Evolutionary conservation across 116 monocot species (phyloP).

Genomic region (Papilionanthe hybrid): DNA sequence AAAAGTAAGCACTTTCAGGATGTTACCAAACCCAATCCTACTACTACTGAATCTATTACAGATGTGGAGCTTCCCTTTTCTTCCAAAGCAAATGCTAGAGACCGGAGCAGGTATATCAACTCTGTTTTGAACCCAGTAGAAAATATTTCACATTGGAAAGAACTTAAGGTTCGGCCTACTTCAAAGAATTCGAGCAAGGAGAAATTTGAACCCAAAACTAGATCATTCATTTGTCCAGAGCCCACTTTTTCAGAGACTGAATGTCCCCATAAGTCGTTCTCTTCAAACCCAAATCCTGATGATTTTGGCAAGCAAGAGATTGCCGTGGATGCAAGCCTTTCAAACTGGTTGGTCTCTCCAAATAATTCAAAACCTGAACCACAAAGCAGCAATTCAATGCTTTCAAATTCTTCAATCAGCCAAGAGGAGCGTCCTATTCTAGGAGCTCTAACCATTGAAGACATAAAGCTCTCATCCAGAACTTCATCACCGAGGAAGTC

Average conservation of each 20-base stretch:
- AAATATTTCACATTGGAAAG: conserved; percentile 82
- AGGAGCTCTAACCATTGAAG: conserved; percentile 79
- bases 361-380: conserved; percentile 14
- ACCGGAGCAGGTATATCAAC: conserved; percentile 58
- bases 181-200: conserved; percentile 49
- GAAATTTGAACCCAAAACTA: conserved; percentile 24
- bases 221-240: conserved; percentile 11
- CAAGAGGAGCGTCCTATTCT: conserved; percentile 80
- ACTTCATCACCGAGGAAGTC: conserved; percentile 64
- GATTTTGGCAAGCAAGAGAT: conserved; percentile 31
- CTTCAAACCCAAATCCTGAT: conserved; percentile 9
- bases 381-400: conserved; percentile 19
- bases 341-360: conserved; percentile 57
- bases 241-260: conserved; percentile 11
- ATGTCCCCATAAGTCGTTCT: conserved; percentile 5
- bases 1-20: conserved; percentile 25
- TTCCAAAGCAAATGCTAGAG: conserved; percentile 23
- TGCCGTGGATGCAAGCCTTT: conserved; percentile 71
- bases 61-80: conserved; percentile 13
- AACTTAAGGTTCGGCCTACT: conserved; percentile 32
- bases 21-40: conserved; percentile 21
- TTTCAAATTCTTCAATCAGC: conserved; percentile 38
- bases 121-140: conserved; percentile 83
- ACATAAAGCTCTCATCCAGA: conserved; percentile 51
- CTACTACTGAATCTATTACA: conserved; percentile 8